phyloP scores from a whole-genome alignment of 805 yeast species.

The Spencermartinsiella europaea region DNA sequence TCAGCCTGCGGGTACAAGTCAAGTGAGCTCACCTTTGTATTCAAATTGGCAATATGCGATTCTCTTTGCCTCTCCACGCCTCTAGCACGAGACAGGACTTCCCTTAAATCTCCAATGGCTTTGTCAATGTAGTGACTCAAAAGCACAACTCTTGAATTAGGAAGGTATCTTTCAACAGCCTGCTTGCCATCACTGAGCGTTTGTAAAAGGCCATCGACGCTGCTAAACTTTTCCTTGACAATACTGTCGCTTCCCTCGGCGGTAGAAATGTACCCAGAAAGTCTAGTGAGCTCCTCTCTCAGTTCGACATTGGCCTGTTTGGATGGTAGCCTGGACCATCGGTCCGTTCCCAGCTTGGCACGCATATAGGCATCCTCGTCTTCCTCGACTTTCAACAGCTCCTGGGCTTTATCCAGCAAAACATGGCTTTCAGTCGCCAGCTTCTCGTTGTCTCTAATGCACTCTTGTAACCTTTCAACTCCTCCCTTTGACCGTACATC shows the following conservation, averaged over 20 bases:
- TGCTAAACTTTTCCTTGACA: conserved; percentile 42
- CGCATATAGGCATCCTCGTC: conserved; percentile 52
- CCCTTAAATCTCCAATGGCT: conserved; percentile 30
- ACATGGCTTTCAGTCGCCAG: conserved; percentile 39
- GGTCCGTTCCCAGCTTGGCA: conserved; percentile 44
- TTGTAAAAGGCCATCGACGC: conserved; percentile 44
- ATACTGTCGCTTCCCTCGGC: conserved; percentile 60
- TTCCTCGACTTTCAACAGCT: conserved; percentile 45
- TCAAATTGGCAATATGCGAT: conserved; percentile 19
- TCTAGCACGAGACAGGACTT: conserved; percentile 18
- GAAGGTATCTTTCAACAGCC: conserved; percentile 28
- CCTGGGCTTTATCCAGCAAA: conserved; percentile 43
- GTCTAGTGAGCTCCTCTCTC: conserved; percentile 37
- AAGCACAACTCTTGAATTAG: conserved; percentile 30
- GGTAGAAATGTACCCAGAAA: conserved; percentile 46
- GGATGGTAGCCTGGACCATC: conserved; percentile 52
- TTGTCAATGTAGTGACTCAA: conserved; percentile 34
- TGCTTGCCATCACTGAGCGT: conserved; percentile 38
- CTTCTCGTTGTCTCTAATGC: conserved; percentile 43
- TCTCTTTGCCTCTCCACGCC: conserved; percentile 22
- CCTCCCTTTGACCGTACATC: conserved; percentile 55
- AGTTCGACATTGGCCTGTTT: conserved; percentile 39
- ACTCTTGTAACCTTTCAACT: conserved; percentile 34
- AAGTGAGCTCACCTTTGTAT: conserved; percentile 5
- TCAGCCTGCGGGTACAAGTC: conserved; percentile 10